Evolutionary conservation across 805 yeast species (phyloP).

Genomic region (Ogataea angusta): DNA sequence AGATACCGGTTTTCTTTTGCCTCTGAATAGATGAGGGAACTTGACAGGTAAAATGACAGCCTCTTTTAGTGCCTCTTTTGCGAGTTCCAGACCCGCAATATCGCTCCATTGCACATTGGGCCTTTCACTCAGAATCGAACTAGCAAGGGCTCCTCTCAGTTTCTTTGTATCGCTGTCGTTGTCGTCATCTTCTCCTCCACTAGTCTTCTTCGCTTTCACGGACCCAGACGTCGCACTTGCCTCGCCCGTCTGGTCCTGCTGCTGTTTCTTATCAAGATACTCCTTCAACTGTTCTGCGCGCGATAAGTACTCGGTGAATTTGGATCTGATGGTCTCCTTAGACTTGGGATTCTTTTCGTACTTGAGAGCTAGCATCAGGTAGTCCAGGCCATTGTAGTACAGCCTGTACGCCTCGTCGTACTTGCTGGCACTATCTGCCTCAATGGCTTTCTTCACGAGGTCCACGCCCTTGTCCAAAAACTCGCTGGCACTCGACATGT

Average conservation of each 20-base stretch:
- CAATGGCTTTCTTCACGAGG: slow-evolving; percentile 89
- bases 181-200: slow-evolving; percentile 50
- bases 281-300: slow-evolving; percentile 93
- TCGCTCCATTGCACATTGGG: slow-evolving; percentile 95
- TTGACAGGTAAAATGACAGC: slow-evolving; percentile 95
- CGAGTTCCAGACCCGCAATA: slow-evolving; percentile 92
- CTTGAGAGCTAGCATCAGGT: slow-evolving; percentile 91
- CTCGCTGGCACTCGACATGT: slow-evolving; percentile 44
- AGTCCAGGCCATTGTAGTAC: slow-evolving; percentile 90
- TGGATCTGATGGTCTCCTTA: slow-evolving; percentile 82
- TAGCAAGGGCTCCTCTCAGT: slow-evolving; percentile 83
- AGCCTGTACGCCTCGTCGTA: slow-evolving; percentile 93
- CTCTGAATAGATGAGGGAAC: slow-evolving; percentile 93
- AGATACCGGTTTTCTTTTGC: slow-evolving; percentile 87
- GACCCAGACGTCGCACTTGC: slow-evolving; percentile 55
- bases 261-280: slow-evolving; percentile 66
- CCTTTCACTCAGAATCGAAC: slow-evolving; percentile 85
- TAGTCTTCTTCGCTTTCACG: slow-evolving; percentile 49
- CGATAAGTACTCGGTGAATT: slow-evolving; percentile 85
- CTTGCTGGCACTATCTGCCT: slow-evolving; percentile 83
- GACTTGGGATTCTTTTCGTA: slow-evolving; percentile 89
- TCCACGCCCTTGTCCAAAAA: slow-evolving; percentile 94
- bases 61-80: slow-evolving; percentile 94
- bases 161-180: slow-evolving; percentile 84
- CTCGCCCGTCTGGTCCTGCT: slow-evolving; percentile 46